Conservation (phyloP, 2,329 filamentous ascomycete genomes). For the Neoarthrinium moseri region DNA sequence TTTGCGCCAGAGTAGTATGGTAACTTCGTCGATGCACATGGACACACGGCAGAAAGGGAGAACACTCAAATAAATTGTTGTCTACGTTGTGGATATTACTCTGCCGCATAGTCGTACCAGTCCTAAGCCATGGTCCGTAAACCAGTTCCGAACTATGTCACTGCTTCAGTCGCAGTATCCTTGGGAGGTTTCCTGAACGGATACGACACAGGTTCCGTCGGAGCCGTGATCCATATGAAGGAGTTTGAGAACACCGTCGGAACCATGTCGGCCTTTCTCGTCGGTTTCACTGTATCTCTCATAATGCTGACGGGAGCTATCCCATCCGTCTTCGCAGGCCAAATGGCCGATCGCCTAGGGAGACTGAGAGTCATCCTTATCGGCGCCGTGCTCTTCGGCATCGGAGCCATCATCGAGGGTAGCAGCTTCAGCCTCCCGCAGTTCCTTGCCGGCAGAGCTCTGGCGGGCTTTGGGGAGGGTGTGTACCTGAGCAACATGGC, state of each 20-base stretch:
- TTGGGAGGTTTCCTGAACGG: slow-evolving; percentile 34
- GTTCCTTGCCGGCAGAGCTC: slow-evolving; percentile 52
- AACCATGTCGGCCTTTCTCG: slow-evolving; percentile 46
- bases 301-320: slow-evolving; percentile 58
- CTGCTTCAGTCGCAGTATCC: slow-evolving; percentile 28
- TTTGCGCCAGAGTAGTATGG: too few species aligned
- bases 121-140: slow-evolving; percentile 7
- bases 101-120: too few species aligned
- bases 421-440: slow-evolving; percentile 44
- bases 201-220: slow-evolving; percentile 35
- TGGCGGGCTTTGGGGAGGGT: slow-evolving; percentile 60
- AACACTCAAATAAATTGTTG: too few species aligned
- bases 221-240: slow-evolving; percentile 30
- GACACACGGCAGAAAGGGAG: too few species aligned
- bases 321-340: slow-evolving; percentile 56
- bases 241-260: slow-evolving; percentile 39
- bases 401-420: slow-evolving; percentile 53
- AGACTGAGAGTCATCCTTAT: slow-evolving; percentile 43
- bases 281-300: slow-evolving; percentile 58
- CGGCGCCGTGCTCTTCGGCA: slow-evolving; percentile 49
- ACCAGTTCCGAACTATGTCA: slow-evolving; percentile 27
- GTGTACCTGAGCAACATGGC: slow-evolving; percentile 55
- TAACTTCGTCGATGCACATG: too few species aligned
- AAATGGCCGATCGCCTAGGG: slow-evolving; percentile 51
- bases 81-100: too few species aligned